A percentile compares a stretch with the other conserved stretches of the same genome.
phyloP scores from a whole-genome alignment of 208 protist genomes.

The Entamoeba dispar region DNA sequence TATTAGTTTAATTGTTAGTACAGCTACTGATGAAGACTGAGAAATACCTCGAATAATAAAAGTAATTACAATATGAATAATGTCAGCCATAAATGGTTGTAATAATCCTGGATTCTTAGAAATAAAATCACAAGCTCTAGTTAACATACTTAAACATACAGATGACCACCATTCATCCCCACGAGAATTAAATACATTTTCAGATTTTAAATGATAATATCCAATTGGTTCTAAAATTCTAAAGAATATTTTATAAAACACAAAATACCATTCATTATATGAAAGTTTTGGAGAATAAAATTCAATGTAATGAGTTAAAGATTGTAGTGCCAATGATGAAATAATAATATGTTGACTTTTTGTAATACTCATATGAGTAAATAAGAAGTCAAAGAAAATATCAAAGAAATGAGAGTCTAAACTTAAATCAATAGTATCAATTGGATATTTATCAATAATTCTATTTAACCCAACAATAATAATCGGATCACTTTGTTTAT shows the following conservation, averaged over 20 bases:
- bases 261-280: background rate
- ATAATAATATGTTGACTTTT: background rate
- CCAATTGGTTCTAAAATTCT: background rate
- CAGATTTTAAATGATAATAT: background rate
- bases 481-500: background rate
- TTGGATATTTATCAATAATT: background rate
- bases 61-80: background rate
- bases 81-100: background rate
- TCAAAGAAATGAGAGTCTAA: background rate
- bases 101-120: background rate
- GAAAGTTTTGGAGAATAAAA: background rate
- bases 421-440: background rate
- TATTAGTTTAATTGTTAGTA: background rate
- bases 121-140: background rate
- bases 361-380: background rate
- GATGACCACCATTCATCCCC: background rate
- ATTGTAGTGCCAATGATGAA: background rate
- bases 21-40: background rate
- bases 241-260: background rate
- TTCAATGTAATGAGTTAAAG: background rate
- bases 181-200: background rate
- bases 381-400: background rate
- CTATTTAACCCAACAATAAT: background rate
- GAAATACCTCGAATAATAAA: background rate
- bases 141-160: background rate